These are phyloP conservation scores for Botryotinia globosa DNA, from an alignment of 2,329 filamentous ascomycete species.

Conservation along the genomic window DNA sequence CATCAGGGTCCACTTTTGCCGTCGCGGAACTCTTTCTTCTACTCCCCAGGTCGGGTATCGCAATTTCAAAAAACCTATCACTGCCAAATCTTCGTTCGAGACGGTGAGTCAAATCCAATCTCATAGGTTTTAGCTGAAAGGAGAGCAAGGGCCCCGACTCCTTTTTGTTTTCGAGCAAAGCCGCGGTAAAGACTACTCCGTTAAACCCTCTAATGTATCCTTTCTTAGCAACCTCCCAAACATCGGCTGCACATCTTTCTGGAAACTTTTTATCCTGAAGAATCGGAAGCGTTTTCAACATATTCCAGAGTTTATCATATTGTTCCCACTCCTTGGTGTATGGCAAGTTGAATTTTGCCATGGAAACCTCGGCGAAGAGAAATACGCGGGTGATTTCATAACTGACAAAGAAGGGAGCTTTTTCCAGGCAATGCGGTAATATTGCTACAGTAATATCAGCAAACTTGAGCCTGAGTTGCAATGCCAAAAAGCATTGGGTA, in stretches of 20 bases:
- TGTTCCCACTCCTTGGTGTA: slow-evolving; percentile 41
- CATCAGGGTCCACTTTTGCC: slow-evolving; percentile 38
- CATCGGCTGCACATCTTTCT: slow-evolving; percentile 43
- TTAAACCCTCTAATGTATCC: slow-evolving; percentile 39
- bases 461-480: not conserved
- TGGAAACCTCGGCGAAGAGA: slow-evolving; percentile 30
- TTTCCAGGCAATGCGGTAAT: slow-evolving; percentile 27
- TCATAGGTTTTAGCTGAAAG: slow-evolving; percentile 49
- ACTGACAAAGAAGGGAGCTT: slow-evolving; percentile 26
- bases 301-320: slow-evolving; percentile 45
- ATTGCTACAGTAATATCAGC: slow-evolving; percentile 23
- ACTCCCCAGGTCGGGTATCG: slow-evolving; percentile 46
- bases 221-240: slow-evolving; percentile 42
- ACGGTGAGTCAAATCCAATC: slow-evolving; percentile 50
- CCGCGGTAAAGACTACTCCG: slow-evolving; percentile 46
- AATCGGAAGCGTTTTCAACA: slow-evolving; percentile 41
- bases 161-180: slow-evolving; percentile 41
- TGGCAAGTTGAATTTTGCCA: slow-evolving; percentile 25
- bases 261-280: slow-evolving; percentile 50
- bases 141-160: slow-evolving; percentile 44
- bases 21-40: slow-evolving; percentile 28
- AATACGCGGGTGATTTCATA: slow-evolving; percentile 38
- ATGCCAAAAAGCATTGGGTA: not conserved
- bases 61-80: slow-evolving; percentile 57
- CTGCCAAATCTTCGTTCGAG: slow-evolving; percentile 54